Base-by-base conservation (phyloP, 306 rosid genomes). In the Pterocarpus macrocarpus region DNA sequence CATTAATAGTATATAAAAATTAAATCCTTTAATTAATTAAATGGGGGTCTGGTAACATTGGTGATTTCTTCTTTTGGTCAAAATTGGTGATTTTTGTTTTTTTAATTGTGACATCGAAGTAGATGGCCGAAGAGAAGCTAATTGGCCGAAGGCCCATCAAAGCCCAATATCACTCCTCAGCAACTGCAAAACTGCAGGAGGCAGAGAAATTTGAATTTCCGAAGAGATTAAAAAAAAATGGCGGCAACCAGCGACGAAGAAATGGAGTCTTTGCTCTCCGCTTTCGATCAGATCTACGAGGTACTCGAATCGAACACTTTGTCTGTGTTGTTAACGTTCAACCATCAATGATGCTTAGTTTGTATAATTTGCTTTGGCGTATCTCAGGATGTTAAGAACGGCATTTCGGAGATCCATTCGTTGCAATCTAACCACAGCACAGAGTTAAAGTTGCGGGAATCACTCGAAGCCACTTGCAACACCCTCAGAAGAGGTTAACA, bases 221-320 rank as follows among this genome's bases (percentile, higher is more conserved):
- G 9, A 2, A 12, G 2, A 15, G n/a, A 36, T 22, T 36, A 49
- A n/a, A 10, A 4, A 81, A 77, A 84, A 82, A 89, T 91, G 93
- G 93, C 96, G 93, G 93, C 90, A 89, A 82, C 84, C 16, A 82
- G 74, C 17, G 86, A 85, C 56, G 90, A 82, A 70, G 91, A 86
- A 82, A 86, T 88, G 94, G 88, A 89, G 2, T 80, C 85, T 43
- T 81, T 92, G 8, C 90, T 92, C 67, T 76, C 82, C 49, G 72
- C 57, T 28, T 90, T 88, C 84, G 90, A 89, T 80, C 87, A 85
- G 39, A 90, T 92, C 84, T 88, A 71, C 88, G 80, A 89, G 92
- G 95, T 73, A 45, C 13, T 83, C 79, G 5, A 76, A 10, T 4
- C 47, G 5, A 52, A 53, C 10, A 7, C 12, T 50, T 30, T 43